Base-by-base conservation (phyloP, 106 monocot species). In the Dendrobium nobile region DNA sequence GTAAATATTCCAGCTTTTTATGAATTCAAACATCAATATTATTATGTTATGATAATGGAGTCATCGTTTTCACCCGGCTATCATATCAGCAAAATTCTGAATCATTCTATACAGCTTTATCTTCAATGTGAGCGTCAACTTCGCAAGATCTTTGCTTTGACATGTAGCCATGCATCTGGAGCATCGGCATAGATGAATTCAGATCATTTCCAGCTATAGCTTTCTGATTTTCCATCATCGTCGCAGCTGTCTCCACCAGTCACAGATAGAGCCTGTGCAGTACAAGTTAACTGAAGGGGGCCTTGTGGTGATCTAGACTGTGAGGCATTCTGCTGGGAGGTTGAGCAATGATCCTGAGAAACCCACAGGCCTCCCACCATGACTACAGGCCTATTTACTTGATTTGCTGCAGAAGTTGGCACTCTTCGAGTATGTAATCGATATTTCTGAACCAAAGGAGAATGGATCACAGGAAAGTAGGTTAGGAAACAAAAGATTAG, bases 281-380 rank as follows among this genome's bases (percentile, higher is more conserved):
- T 41, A 15, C 51, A 78, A 8, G 79, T 41, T 7, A 95, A 56
- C 41, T 91, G 89, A n/a, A 99, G 88, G 15, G 95, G 92, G 4
- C 98, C 86, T 67, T 93, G 87, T 0, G 99, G 99, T 11, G 98
- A 99, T 24, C 85, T 85, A 2, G 92, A 89, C 16, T 85, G 89
- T 10, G 90, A 87, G 20, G 81, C 84, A 58, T 80, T 91, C 61
- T 83, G 81, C 55, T 88, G 86, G 19, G 83, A 82, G 26, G 75
- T 64, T 1, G 85, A 45, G 48, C 78, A 85, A n/a, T 79, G 64
- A 45, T 90, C 86, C 19, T 79, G 72, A 26, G 88, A 42, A 68
- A 73, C 78, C 88, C 88, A 88, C 20, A 85, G 64, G 55, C 89
- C 87, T 47, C 82, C 88, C 77, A 83, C 76, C 82, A 84, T 20